Evolutionary conservation across 768 basidiomycete species (phyloP).

Genomic region (Pleurotus eryngii): DNA sequence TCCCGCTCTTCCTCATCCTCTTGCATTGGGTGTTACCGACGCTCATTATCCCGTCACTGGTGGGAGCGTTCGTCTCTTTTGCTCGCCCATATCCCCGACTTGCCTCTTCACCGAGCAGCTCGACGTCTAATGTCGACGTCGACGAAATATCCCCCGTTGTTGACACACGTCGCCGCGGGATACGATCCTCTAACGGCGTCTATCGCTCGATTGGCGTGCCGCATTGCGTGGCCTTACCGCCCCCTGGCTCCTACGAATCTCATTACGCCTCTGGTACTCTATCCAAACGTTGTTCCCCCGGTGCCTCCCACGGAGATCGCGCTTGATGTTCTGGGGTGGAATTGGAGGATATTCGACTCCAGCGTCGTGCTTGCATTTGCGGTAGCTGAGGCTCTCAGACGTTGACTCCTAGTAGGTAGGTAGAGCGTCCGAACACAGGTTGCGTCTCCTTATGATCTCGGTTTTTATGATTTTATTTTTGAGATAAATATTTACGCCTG

Average conservation of each 20-base stretch:
- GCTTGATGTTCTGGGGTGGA: constrained; percentile 52
- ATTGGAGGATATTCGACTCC: constrained; percentile 55
- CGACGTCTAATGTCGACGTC: constrained; percentile 11
- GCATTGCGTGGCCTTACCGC: constrained; percentile 54
- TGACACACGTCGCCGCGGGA: not conserved
- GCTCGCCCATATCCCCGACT: constrained; percentile 29
- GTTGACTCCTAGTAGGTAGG: no score
- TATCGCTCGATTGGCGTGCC: constrained; percentile 60
- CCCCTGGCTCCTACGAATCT: constrained; percentile 21
- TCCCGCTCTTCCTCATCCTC: constrained; percentile 50
- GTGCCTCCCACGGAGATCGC: constrained; percentile 21
- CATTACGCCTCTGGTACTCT: constrained; percentile 12
- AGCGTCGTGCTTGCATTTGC: constrained; percentile 59
- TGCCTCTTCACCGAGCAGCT: constrained; percentile 2
- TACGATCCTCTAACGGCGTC: constrained; percentile 65
- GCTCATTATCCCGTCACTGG: constrained; percentile 51
- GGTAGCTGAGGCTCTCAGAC: constrained; percentile 58
- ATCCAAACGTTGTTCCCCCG: not conserved
- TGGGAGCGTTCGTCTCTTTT: constrained; percentile 64
- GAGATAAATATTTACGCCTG: no score
- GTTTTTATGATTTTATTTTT: no score
- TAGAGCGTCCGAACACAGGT: no score
- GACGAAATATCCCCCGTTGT: constrained; percentile 13
- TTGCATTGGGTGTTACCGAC: constrained; percentile 64
- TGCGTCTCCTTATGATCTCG: no score